Conservation (phyloP, 1,284 basidiomycete species). For the Neolentinus lepideus region DNA sequence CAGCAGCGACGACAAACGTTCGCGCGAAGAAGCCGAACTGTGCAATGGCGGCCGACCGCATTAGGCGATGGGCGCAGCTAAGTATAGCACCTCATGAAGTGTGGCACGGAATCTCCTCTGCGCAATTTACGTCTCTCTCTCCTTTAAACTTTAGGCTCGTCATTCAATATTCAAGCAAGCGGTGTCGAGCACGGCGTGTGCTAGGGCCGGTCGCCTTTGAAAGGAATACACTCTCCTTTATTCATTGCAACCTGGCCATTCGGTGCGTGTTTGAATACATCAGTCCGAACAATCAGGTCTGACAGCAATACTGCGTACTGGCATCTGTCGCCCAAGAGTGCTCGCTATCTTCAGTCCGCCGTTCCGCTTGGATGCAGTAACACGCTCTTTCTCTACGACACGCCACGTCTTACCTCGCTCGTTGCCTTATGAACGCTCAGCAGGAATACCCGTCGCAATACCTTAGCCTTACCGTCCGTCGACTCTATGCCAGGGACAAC, state of each 20-base stretch:
- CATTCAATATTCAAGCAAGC: background rate
- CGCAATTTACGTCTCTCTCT: too few species aligned
- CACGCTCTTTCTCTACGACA: background rate
- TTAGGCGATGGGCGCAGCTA: background rate
- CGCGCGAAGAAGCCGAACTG: background rate
- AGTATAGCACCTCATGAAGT: background rate
- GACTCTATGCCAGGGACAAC: background rate
- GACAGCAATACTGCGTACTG: too few species aligned
- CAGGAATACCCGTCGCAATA: background rate
- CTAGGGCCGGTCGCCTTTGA: background rate
- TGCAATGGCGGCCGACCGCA: background rate
- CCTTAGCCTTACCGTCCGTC: background rate
- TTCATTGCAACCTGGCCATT: too few species aligned
- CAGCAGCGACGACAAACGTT: background rate
- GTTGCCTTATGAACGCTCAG: background rate
- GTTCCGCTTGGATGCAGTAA: background rate
- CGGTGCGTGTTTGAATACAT: too few species aligned
- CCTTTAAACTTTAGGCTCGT: background rate
- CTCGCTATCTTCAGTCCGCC: background rate
- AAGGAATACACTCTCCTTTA: too few species aligned
- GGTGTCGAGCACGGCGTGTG: background rate
- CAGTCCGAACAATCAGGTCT: too few species aligned
- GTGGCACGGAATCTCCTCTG: background rate
- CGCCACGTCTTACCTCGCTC: background rate
- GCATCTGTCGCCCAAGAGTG: background rate